Base-by-base conservation (phyloP, 495 filamentous ascomycete genomes). In the Pseudoneurospora amorphoporcata region DNA sequence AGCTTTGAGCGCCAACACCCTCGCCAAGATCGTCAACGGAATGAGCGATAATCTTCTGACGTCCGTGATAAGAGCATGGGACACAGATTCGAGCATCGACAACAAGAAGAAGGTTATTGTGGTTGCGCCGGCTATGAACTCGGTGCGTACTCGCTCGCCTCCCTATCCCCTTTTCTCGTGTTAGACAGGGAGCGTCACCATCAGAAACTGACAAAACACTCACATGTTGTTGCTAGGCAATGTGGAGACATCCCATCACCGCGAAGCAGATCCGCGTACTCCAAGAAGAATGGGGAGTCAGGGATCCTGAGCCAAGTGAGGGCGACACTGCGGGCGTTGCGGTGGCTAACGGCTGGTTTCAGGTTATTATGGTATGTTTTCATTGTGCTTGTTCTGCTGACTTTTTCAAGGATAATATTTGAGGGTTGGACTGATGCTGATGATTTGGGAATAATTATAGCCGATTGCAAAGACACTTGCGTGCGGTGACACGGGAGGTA, bases 161-260 rank as follows among this genome's bases (percentile, higher is more conserved):
- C 23, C 23, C 23, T 23, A 1, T 23, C 23, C 23, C 23, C 23
- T 23, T 23, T 23, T 23, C 23, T 23, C 23, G 23, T 23, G 23
- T 43, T n/a, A 17, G 17, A 43, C 17, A 8, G 17, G 42, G 16
- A 43, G 8, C 39, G 38, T 68, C 10, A 43, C 23, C 40, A 29
- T 65, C 42, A 12, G 32, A 32, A 45, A 23, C 38, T 39, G 23
- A 23, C 23, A 23, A 23, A 68, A 72, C 43, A 12, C 16, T 39
- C n/a, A 0, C 8, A 32, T 1, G 23, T 23, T 39, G 35, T 29
- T 23, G 5, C 45, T 39, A 76, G 77, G 91, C 89, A 3, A 97
- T 97, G 95, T 97, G 91, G 91, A 83, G 84, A 69, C 92, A 97
- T 81, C 94, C 94, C 19, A 81, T 97, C 45, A 97, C 94, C 0